Conservation (phyloP, 805 yeast genomes). For the Kregervanrija fluxuum region DNA sequence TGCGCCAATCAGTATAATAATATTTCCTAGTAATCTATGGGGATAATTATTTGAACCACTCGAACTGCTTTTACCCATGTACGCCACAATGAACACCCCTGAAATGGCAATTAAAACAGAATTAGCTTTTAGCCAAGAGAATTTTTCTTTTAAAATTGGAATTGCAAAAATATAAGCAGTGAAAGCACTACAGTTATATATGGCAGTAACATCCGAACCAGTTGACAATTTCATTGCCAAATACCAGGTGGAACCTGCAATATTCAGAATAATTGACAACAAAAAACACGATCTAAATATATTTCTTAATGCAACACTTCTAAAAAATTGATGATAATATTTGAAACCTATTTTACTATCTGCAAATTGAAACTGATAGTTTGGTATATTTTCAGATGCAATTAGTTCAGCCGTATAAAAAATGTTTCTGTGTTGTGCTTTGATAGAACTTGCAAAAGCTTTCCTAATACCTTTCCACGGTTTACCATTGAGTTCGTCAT, state of each 20-base stretch:
- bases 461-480: slow-evolving; percentile 27
- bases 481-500: slow-evolving; percentile 14
- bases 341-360: slow-evolving; percentile 24
- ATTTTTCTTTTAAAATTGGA: slow-evolving; percentile 59
- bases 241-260: slow-evolving; percentile 84
- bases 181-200: slow-evolving; percentile 84
- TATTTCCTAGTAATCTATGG: slow-evolving; percentile 58
- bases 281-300: slow-evolving; percentile 35
- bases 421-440: slow-evolving; percentile 36
- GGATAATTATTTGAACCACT: slow-evolving; percentile 35
- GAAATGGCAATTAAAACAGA: slow-evolving; percentile 66
- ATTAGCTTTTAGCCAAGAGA: slow-evolving; percentile 52
- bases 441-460: slow-evolving; percentile 31
- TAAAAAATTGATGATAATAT: slow-evolving; percentile 27
- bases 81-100: slow-evolving; percentile 78
- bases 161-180: slow-evolving; percentile 82
- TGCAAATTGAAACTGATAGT: slow-evolving; percentile 24
- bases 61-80: slow-evolving; percentile 38
- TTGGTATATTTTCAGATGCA: slow-evolving; percentile 19
- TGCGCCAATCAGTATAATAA: slow-evolving; percentile 68
- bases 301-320: slow-evolving; percentile 42
- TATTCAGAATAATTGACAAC: slow-evolving; percentile 51
- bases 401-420: slow-evolving; percentile 31
- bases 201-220: slow-evolving; percentile 83
- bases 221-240: slow-evolving; percentile 74